A percentile compares a stretch with the other conserved stretches of the same genome.
Evolutionary conservation across 495 filamentous ascomycete genomes (phyloP).

Genomic region (Oleoguttula mirabilis): DNA sequence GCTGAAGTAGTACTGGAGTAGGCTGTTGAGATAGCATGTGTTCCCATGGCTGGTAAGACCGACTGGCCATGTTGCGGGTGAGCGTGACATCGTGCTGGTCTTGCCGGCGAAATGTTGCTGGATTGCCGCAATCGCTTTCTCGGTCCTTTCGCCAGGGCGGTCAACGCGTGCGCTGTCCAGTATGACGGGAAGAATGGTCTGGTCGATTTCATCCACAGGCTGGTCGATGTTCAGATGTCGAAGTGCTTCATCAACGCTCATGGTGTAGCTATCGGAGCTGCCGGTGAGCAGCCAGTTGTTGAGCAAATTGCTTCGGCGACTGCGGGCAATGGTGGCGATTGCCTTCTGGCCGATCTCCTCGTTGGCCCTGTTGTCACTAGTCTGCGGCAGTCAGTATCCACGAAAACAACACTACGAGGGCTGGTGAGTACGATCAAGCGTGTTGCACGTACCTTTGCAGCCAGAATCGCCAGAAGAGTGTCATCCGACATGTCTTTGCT

Average conservation of each 20-base stretch:
- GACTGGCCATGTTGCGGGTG: conserved; percentile 45
- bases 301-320: conserved; percentile 42
- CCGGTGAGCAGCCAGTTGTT: conserved; percentile 46
- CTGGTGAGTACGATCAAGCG: too few relatives aligned
- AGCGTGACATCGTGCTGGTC: background rate
- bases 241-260: conserved; percentile 20
- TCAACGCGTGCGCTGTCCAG: conserved; percentile 7
- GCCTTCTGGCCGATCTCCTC: conserved; percentile 42
- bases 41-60: conserved; percentile 89
- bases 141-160: conserved; percentile 14
- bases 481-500: conserved; percentile 43
- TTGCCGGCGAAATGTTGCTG: conserved; percentile 4
- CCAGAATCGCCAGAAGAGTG: conserved; percentile 47
- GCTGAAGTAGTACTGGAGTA: conserved; percentile 91
- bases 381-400: conserved; percentile 19
- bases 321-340: conserved; percentile 43
- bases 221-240: conserved; percentile 8
- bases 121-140: conserved; percentile 15
- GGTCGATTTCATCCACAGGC: conserved; percentile 31
- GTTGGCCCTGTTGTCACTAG: conserved; percentile 37
- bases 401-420: too few relatives aligned
- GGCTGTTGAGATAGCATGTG: conserved; percentile 95
- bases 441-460: conserved; percentile 38
- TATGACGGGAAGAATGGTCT: conserved; percentile 1
- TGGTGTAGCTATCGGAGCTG: conserved; percentile 29